Base-by-base conservation (phyloP, 305 asterid species). In the Ilex paraguariensis region DNA sequence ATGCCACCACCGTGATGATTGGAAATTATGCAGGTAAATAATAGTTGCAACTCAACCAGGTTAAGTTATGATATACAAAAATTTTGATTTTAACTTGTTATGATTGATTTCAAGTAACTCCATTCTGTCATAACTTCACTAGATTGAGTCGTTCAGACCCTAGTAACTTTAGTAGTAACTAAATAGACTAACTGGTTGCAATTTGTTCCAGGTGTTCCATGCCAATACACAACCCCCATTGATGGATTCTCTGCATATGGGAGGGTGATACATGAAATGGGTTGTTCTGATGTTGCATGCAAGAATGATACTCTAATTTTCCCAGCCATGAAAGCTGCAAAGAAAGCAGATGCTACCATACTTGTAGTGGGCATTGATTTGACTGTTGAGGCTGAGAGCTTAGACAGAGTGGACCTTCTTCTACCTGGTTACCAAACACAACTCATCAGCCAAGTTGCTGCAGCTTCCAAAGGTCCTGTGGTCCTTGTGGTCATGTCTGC, bases 401-500 rank as follows among this genome's bases (percentile, higher is more conserved):
- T 6, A 42, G 48, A 42, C 12, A 42, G 48, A 42, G 48, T 42
- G 8, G 48, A 42, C 12, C 12, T 42, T 6, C 48, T 42, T 11
- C 12, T 42, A 42, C 48, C 48, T 42, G 48, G 48, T 42, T 42
- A 42, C 48, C 48, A 42, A 42, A 42, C 8, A 6, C 10, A 42
- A 42, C 12, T 42, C 10, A 11, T 42, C 12, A 42, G 48, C 48
- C 48, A 42, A 42, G 48, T 42, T 42, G 48, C 48, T 11, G 12
- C 8, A 6, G 48, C 48, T 11, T 42, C 48, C 48, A 42, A 11
- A 11, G 48, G 48, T 42, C 48, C 48, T 42, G 48, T 42, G 48
- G 48, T 42, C 12, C 48, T 42, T 42, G 48, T 42, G 12, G 48
- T 42, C 12, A 42, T 81, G 14, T 70, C 77, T 60, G 96, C 95